Evolutionary conservation across 495 filamentous ascomycete species (phyloP), one percentile per base, ranked within the genome.

Genomic region (Penicillium atrosanguineum): DNA sequence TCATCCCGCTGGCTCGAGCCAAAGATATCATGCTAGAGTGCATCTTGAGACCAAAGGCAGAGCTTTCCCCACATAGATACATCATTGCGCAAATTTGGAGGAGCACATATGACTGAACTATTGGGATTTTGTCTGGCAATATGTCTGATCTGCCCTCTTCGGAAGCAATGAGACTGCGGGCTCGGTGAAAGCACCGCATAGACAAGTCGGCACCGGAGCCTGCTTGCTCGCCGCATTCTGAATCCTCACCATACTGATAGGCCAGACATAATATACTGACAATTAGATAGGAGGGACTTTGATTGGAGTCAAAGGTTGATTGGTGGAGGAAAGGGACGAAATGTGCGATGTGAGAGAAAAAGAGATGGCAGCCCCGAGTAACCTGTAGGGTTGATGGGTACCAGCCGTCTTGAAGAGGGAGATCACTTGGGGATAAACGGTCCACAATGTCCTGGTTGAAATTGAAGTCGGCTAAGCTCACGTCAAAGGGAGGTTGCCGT

Each of bases 201-300:
- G 70, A 68, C 6, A 73, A 43, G 18, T 34, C 49, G 2, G 45
- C 40, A 3, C 69, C 70, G 8, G 69, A 69, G 11, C 64, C 63
- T 48, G 49, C 31, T 56, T 62, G 49, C 20, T 59, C 48, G 14
- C 46, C 59, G 18, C 52, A 60, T 26, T 73, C 70, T 36, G 69
- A 69, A 48, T 73, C 69, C 20, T 71, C 63, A 11, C 70, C 69
- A 48, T 73, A 60, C 48, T 73, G 69, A 38, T 67, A 73, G 4
- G 48, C 67, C 14, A 73, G 64, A 15, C 37, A 67, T n/a, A 73
- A 63, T 14, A 73, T 67, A 38, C 62, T 65, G 20, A 73, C 58
- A 1, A 68, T 39, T 15, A 73, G 47, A 16, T 62, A 34, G 6
- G 44, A 51, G 20, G 67, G 23, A 3, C 31, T 19, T 26, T 57